Evolutionary conservation across 2,329 filamentous ascomycete species (phyloP).

Genomic region (Hymenoscyphus repandus): DNA sequence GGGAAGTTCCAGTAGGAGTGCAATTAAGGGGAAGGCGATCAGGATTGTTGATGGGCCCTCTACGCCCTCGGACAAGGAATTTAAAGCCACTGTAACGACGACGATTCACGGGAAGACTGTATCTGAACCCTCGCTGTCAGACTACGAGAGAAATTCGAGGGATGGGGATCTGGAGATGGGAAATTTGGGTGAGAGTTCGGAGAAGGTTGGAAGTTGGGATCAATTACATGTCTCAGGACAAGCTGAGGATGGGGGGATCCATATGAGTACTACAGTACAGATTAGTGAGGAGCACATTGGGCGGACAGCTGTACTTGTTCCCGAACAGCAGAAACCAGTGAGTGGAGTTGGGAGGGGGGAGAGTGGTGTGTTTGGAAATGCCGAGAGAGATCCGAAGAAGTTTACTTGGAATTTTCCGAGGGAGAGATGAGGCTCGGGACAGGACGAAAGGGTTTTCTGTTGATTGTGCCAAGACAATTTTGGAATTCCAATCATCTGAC

Average conservation of each 20-base stretch:
- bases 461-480: too few species aligned
- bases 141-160: not conserved
- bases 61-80: not conserved
- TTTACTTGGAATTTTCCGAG: not conserved
- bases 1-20: too few species aligned
- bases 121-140: not conserved
- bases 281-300: slow-evolving; percentile 3
- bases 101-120: not conserved
- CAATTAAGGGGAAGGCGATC: not conserved
- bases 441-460: too few species aligned
- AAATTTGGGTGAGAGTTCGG: not conserved
- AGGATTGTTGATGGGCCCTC: not conserved
- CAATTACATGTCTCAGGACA: not conserved
- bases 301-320: not conserved
- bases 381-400: not conserved
- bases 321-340: not conserved
- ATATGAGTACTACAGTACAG: slow-evolving; percentile 5
- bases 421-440: not conserved
- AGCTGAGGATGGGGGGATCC: not conserved
- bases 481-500: too few species aligned
- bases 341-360: not conserved
- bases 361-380: not conserved
- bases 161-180: not conserved
- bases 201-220: not conserved
- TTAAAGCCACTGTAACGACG: not conserved